Evolutionary conservation across 2,329 filamentous ascomycete genomes (phyloP).

Genomic region (Xylariaceae sp.): DNA sequence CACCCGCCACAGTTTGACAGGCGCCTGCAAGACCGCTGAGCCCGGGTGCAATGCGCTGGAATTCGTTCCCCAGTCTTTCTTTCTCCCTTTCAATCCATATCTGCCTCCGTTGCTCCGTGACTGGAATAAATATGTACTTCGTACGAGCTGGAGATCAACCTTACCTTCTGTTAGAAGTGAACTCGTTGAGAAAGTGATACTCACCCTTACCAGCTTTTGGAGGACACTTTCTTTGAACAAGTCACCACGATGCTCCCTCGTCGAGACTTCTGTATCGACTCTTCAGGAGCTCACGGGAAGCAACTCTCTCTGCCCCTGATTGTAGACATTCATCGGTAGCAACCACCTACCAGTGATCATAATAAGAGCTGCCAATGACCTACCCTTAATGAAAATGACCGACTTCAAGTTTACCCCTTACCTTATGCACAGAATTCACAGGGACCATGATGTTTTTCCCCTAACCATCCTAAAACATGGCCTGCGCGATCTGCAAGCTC

Average conservation of each 20-base stretch:
- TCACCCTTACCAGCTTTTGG: neutral
- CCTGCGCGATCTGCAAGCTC: slow-evolving; percentile 15
- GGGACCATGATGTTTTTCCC: neutral
- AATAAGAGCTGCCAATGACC: no score
- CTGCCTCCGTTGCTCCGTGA: neutral
- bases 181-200: no score
- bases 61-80: neutral
- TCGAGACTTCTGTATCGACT: slow-evolving; percentile 4
- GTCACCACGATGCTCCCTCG: neutral
- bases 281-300: neutral
- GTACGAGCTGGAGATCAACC: no score
- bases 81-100: neutral
- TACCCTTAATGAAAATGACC: no score
- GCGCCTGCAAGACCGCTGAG: no score
- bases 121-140: neutral
- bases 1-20: no score
- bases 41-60: neutral
- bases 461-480: neutral
- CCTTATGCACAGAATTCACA: neutral
- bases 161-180: no score
- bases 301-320: neutral
- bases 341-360: neutral
- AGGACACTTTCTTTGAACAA: neutral
- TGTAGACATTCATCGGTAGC: neutral
- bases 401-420: no score